Evolutionary conservation across 371 early-diverging fungal species (phyloP).

Genomic region (Chytridium lagenaria): DNA sequence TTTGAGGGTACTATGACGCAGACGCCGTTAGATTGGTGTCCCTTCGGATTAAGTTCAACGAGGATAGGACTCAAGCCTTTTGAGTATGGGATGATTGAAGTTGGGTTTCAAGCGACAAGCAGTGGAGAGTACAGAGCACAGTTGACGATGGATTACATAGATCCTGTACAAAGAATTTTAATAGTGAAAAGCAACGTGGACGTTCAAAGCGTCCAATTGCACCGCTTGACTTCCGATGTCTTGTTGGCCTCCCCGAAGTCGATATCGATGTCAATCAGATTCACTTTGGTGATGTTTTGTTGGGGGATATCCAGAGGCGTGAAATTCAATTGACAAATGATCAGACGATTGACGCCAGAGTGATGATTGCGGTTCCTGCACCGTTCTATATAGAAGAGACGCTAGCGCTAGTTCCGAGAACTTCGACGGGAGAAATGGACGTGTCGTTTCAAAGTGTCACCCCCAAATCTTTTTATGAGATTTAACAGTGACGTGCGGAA

Average conservation of each 20-base stretch:
- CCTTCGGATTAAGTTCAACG: conserved; percentile 45
- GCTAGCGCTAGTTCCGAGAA: conserved; percentile 8
- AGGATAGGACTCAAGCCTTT: conserved; percentile 54
- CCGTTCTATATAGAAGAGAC: conserved; percentile 30
- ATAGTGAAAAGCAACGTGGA: conserved; percentile 34
- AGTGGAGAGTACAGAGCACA: conserved; percentile 46
- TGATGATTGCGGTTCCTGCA: conserved; percentile 11
- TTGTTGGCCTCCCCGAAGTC: conserved; percentile 46
- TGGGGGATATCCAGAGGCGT: conserved; percentile 27
- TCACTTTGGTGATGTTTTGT: conserved; percentile 50
- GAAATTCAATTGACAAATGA: conserved; percentile 37
- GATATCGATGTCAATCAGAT: conserved; percentile 36
- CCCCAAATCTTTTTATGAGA: conserved; percentile 31
- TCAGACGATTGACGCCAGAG: conserved; percentile 36
- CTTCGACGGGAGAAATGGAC: conserved; percentile 24
- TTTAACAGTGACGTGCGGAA: conserved; percentile 26
- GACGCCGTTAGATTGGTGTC: conserved; percentile 45
- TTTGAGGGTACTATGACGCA: conserved; percentile 22
- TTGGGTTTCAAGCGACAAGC: conserved; percentile 52
- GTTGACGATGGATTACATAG: conserved; percentile 49
- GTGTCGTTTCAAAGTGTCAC: conserved; percentile 34
- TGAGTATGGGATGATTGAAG: conserved; percentile 49
- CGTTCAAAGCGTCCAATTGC: conserved; percentile 35
- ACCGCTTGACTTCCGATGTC: conserved; percentile 36
- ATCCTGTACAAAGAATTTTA: conserved; percentile 51